phyloP scores from a whole-genome alignment of 2,329 filamentous ascomycete species.

The Fusarium papillatum region DNA sequence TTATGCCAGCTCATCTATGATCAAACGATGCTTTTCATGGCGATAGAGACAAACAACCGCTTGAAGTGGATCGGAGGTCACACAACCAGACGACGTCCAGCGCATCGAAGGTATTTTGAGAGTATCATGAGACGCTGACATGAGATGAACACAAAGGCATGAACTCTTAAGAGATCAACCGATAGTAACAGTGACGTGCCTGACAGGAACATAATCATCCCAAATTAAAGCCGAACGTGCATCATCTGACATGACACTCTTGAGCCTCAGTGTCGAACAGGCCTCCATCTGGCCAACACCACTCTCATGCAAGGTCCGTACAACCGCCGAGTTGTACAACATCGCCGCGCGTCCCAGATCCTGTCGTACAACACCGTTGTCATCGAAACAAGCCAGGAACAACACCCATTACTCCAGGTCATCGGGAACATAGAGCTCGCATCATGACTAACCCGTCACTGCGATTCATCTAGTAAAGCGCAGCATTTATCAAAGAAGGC shows the following conservation, averaged over 20 bases:
- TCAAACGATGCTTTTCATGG: neutral
- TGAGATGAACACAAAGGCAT: neutral
- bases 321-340: conserved; percentile 3
- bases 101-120: neutral
- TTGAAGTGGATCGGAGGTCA: neutral
- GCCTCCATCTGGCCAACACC: neutral
- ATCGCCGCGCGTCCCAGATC: conserved; percentile 25
- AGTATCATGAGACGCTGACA: neutral
- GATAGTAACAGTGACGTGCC: neutral
- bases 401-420: neutral
- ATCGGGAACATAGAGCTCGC: neutral
- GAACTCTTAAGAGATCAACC: neutral
- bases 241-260: neutral
- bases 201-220: neutral
- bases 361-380: conserved; percentile 15
- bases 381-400: neutral
- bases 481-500: conserved; percentile 4
- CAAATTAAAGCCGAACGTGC: neutral
- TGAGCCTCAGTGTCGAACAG: neutral
- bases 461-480: too few species aligned
- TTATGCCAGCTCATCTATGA: neutral
- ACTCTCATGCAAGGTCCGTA: too few species aligned
- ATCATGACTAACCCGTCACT: neutral
- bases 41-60: neutral
- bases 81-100: neutral